These are phyloP conservation scores for Phallus indusiatus DNA, from an alignment of 768 basidiomycete species.

Conservation along the genomic window DNA sequence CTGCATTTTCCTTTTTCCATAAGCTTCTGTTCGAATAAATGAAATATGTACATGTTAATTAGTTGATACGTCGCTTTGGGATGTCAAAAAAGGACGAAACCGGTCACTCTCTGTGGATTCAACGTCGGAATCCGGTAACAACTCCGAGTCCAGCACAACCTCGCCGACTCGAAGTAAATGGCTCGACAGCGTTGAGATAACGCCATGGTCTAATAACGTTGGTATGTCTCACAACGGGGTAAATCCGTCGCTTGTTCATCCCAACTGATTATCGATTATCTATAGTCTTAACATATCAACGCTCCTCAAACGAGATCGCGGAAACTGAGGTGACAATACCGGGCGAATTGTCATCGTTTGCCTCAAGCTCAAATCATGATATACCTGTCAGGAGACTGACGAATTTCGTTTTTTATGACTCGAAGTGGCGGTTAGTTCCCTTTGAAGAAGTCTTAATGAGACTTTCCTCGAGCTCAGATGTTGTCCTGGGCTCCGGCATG, in stretches of 20 bases:
- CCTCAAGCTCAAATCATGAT: constrained; percentile 20
- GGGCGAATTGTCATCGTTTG: neutral
- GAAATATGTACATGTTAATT: neutral
- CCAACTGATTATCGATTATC: neutral
- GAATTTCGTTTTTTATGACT: constrained; percentile 45
- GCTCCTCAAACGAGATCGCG: neutral
- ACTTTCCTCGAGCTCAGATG: neutral
- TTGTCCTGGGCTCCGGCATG: neutral
- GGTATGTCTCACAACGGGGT: neutral
- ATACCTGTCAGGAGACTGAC: constrained; percentile 49
- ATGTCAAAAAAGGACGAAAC: neutral
- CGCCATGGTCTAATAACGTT: neutral
- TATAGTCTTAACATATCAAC: neutral
- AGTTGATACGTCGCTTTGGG: neutral
- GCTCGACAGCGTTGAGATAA: neutral
- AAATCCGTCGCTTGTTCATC: neutral
- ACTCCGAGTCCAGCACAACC: neutral
- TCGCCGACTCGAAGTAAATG: neutral
- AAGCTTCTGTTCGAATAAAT: neutral
- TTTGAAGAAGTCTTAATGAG: constrained; percentile 17
- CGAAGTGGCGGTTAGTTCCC: constrained; percentile 28
- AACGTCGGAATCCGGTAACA: neutral
- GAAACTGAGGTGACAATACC: neutral
- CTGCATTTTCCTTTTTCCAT: too few relatives aligned
- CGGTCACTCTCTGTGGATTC: constrained; percentile 1